These are phyloP conservation scores for Pseudogymnoascus sp. DNA, from an alignment of 2,329 filamentous ascomycete genomes.

Conservation along the genomic window DNA sequence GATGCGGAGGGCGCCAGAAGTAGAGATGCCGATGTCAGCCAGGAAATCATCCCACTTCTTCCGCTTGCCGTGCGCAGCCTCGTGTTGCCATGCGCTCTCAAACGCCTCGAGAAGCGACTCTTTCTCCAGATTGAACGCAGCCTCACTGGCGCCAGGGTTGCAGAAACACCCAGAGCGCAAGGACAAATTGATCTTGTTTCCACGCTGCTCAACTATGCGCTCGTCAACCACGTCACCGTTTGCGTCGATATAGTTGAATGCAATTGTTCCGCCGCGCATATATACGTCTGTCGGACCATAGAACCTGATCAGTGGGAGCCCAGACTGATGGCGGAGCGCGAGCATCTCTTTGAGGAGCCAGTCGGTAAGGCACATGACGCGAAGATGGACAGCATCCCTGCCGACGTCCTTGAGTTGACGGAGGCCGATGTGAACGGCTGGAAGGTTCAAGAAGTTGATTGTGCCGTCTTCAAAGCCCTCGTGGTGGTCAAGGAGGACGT, in stretches of 20 bases:
- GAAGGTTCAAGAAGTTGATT: constrained; percentile 36
- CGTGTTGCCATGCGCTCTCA: background rate
- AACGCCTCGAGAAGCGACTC: constrained; percentile 17
- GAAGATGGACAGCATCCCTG: constrained; percentile 26
- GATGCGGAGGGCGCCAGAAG: constrained; percentile 34
- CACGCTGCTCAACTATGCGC: constrained; percentile 34
- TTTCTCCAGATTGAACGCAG: constrained; percentile 29
- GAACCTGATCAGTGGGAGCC: constrained; percentile 30
- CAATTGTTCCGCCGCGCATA: constrained; percentile 34
- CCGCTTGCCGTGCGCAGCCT: background rate
- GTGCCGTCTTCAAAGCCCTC: constrained; percentile 39
- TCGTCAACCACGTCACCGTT: constrained; percentile 33
- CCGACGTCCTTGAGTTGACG: constrained; percentile 33
- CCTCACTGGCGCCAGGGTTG: constrained; percentile 37
- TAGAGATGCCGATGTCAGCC: constrained; percentile 20
- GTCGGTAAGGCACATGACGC: constrained; percentile 35
- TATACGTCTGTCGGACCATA: constrained; percentile 33
- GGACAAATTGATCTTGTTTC: constrained; percentile 30
- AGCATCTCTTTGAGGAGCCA: constrained; percentile 33
- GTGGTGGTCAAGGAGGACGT: constrained; percentile 27
- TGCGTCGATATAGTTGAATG: constrained; percentile 36
- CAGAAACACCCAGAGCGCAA: constrained; percentile 40
- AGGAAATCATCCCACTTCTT: constrained; percentile 25
- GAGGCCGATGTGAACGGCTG: constrained; percentile 34
- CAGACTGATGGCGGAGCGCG: constrained; percentile 31